Conservation (phyloP, 2,329 filamentous ascomycete genomes). For the Pestalotiopsis sp. region DNA sequence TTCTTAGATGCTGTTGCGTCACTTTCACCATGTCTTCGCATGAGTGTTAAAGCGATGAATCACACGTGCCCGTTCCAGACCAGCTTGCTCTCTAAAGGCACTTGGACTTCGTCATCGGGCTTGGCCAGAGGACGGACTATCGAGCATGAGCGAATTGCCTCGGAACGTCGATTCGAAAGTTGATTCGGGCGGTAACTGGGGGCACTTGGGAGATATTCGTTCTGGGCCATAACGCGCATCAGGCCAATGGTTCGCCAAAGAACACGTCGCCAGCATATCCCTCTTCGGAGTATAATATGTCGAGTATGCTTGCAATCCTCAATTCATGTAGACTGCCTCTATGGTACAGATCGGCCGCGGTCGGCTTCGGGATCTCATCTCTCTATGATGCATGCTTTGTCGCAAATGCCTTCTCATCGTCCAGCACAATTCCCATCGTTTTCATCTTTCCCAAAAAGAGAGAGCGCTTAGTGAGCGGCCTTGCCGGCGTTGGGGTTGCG, state of each 20-base stretch:
- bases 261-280: not conserved
- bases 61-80: too few species aligned
- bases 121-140: too few species aligned
- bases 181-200: too few species aligned
- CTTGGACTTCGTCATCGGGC: too few species aligned
- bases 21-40: too few species aligned
- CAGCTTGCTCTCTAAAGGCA: too few species aligned
- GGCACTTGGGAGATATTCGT: too few species aligned
- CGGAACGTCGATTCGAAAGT: too few species aligned
- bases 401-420: slow-evolving; percentile 4
- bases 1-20: too few species aligned
- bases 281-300: not conserved
- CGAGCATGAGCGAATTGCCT: too few species aligned
- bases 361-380: slow-evolving; percentile 11
- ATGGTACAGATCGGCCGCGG: slow-evolving; percentile 32
- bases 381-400: slow-evolving; percentile 24
- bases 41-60: too few species aligned
- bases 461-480: slow-evolving; percentile 44
- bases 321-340: slow-evolving; percentile 24
- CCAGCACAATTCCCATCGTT: slow-evolving; percentile 15
- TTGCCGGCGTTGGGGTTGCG: slow-evolving; percentile 72
- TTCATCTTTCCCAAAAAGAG: not conserved
- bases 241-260: not conserved
- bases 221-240: not conserved
- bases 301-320: slow-evolving; percentile 18